These are phyloP conservation scores for Hymenoscyphus infarciens DNA, from an alignment of 2,329 filamentous ascomycete species.

Conservation along the genomic window DNA sequence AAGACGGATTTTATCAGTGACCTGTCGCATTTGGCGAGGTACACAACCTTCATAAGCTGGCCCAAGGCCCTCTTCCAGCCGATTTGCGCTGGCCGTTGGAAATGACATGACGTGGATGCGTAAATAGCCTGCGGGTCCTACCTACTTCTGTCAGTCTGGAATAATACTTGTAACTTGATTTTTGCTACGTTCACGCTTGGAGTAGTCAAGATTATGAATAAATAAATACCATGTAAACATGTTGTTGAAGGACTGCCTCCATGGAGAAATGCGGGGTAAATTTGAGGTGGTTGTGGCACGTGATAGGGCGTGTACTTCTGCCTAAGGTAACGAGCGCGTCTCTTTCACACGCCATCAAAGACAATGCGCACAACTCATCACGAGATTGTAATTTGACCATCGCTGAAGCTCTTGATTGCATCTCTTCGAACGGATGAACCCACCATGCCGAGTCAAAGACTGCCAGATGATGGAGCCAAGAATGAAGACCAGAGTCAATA, in stretches of 20 bases:
- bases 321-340: not conserved
- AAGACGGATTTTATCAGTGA: conserved; percentile 23
- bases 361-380: not conserved
- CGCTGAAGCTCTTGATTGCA: not conserved
- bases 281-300: not conserved
- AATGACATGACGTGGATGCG: not conserved
- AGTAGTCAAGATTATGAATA: not conserved
- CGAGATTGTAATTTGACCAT: not conserved
- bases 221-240: not conserved
- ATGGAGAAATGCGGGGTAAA: not conserved
- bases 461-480: conserved; percentile 27
- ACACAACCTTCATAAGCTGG: not conserved
- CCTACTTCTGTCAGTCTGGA: not conserved
- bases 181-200: not conserved
- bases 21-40: conserved; percentile 17
- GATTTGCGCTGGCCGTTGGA: conserved; percentile 1
- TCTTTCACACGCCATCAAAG: not conserved
- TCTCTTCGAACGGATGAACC: not conserved
- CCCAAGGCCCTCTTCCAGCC: not conserved
- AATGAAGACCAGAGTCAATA: conserved; percentile 48
- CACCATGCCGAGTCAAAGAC: conserved; percentile 8
- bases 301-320: not conserved
- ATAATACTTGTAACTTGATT: not conserved
- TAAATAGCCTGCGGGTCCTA: not conserved
- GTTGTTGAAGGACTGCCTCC: not conserved